These are phyloP conservation scores for Serendipita sp. DNA, from an alignment of 768 basidiomycete species.

Conservation along the genomic window DNA sequence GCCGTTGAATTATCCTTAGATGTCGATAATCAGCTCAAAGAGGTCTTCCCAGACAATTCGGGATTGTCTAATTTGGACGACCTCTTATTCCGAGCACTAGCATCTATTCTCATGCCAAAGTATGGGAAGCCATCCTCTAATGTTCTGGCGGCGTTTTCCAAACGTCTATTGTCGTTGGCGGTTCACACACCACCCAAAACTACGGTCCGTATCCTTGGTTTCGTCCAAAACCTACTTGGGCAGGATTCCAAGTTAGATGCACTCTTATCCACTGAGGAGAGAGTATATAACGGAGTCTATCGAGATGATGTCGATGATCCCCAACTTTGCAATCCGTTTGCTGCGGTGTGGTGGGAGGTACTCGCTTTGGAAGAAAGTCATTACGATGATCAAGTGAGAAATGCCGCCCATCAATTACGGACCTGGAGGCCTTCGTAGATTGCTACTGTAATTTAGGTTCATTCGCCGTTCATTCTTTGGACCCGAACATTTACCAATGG, in stretches of 20 bases:
- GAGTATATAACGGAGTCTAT: constrained; percentile 71
- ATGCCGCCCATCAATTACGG: constrained; percentile 29
- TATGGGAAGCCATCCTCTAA: constrained; percentile 35
- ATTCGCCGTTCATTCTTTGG: neutral
- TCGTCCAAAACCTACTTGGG: constrained; percentile 53
- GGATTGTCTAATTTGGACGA: constrained; percentile 30
- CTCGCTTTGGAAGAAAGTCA: constrained; percentile 35
- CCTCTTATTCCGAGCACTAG: constrained; percentile 74
- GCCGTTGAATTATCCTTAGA: constrained; percentile 47
- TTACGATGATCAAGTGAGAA: constrained; percentile 48
- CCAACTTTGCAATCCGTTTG: constrained; percentile 64
- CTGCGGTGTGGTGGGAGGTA: constrained; percentile 77
- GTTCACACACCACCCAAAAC: constrained; percentile 61
- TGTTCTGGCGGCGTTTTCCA: constrained; percentile 82
- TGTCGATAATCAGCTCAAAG: constrained; percentile 27
- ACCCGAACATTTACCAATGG: constrained; percentile 42
- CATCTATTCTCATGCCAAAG: constrained; percentile 65
- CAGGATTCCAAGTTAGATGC: constrained; percentile 71
- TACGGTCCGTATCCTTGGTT: constrained; percentile 52
- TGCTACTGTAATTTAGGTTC: neutral
- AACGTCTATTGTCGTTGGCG: constrained; percentile 61
- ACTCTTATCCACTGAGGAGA: constrained; percentile 74
- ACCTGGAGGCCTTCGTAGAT: constrained; percentile 1
- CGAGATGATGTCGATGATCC: constrained; percentile 79
- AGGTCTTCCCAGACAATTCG: neutral